Evolutionary conservation across 2,329 filamentous ascomycete genomes (phyloP), one percentile per base, ranked within the genome.

Genomic region (Cryphonectria radicalis): DNA sequence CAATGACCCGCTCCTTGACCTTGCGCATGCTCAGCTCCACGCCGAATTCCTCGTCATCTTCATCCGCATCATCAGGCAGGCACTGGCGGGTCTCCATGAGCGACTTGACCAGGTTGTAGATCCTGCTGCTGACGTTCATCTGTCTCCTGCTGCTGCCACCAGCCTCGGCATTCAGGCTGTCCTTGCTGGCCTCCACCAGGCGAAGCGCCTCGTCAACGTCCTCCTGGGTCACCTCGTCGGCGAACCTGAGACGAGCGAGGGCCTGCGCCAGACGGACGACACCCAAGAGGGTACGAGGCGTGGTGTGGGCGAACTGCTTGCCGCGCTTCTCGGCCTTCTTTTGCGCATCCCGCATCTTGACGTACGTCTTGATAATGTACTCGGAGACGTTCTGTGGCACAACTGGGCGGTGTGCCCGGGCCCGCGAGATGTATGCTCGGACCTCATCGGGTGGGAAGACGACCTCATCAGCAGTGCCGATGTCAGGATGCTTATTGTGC

Each of bases 361-460:
- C 96, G 79, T 99, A 99, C 0, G 95, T 97, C 79, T 95, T 96
- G 69, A 97, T 93, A 86, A 99, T 94, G 84, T 99, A 99, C 80
- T 99, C 96, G 0, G 93, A 95, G 4, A 98, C 93, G 8, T 88
- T 86, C 77, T 91, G 92, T 0, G 95, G 94, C 5, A 99, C 93
- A 0, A 91, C 90, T 10, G 96, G 96, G 17, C 95, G 91, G 88
- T 91, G 98, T 22, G 92, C 93, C 68, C 96, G 92, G 1, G 96
- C 96, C 78, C 95, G 93, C 14, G 96, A 95, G 72, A 99, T 93
- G 85, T 97, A 99, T 76, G 97, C 94, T 70, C 96, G 93, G 66
- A 99, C 95, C 82, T 99, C 96, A 75, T 95, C 90, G 0, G 96
- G 96, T 1, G 91, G 91, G 83, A 99, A 98, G 76, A 98, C 89